Conservation (phyloP, 768 basidiomycete species). For the Steccherinum ochraceum region DNA sequence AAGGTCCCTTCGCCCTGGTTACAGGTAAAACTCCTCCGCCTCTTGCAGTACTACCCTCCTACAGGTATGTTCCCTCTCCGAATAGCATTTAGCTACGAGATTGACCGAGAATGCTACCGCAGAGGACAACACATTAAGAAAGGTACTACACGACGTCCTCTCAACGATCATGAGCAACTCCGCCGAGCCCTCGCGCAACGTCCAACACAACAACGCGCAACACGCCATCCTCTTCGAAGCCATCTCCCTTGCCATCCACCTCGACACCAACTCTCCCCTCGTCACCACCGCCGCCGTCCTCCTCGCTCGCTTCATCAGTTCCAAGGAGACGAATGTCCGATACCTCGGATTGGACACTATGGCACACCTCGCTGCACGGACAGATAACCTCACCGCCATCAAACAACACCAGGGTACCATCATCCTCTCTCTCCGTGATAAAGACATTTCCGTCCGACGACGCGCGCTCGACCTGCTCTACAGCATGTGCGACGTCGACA, state of each 20-base stretch:
- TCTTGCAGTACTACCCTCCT: slow-evolving; percentile 94
- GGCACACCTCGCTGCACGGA: slow-evolving; percentile 94
- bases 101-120: neutral
- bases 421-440: slow-evolving; percentile 89
- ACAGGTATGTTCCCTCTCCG: slow-evolving; percentile 79
- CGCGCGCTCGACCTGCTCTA: slow-evolving; percentile 93
- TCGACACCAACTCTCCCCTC: slow-evolving; percentile 86
- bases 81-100: neutral
- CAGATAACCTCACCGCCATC: slow-evolving; percentile 85
- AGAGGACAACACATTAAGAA: slow-evolving; percentile 82
- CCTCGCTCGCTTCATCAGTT: slow-evolving; percentile 92
- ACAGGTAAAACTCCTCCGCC: slow-evolving; percentile 88
- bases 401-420: slow-evolving; percentile 96
- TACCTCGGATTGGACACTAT: slow-evolving; percentile 97
- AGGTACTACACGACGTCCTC: slow-evolving; percentile 74
- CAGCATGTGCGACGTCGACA: slow-evolving; percentile 99
- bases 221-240: slow-evolving; percentile 98
- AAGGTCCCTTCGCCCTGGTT: slow-evolving; percentile 97
- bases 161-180: slow-evolving; percentile 88
- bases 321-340: slow-evolving; percentile 97
- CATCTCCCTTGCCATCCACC: slow-evolving; percentile 91
- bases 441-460: slow-evolving; percentile 93
- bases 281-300: slow-evolving; percentile 86
- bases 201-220: slow-evolving; percentile 98
- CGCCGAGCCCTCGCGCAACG: slow-evolving; percentile 86